Base-by-base conservation (phyloP, 75 land plant species). In the Chamaecyparis obtusa region DNA sequence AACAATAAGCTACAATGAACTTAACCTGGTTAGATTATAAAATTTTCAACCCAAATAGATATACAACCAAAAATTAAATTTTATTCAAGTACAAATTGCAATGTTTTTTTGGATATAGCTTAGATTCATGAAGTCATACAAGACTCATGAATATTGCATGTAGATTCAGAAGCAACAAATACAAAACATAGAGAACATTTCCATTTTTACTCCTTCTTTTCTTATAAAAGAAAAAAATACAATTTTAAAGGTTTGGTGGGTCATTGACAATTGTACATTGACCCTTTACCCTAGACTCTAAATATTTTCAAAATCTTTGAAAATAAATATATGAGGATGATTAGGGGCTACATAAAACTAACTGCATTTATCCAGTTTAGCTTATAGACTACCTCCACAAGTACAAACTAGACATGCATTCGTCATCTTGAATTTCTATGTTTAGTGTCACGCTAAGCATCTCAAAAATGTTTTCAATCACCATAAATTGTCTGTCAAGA, bases 1-100 rank as follows among this genome's bases (percentile, higher is more conserved):
- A 87, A 98, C 99, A 97, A 98, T 98, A 87, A 98, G 94, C 99
- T 98, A 93, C 90, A 92, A n/a, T 76, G 32, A 87, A 37, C 19
- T 39, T 78, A 78, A 24, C 39, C 41, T 19, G 48, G 60, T 84
- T 39, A 7, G 85, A 84, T 84, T 84, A 51, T 84, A 84, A 84
- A 48, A 37, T 46, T 46, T 44, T 60, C 69, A 44, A 48, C n/a
- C 27, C 19, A 64, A 64, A 64, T 64, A 86, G 19, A 32, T 85
- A 54, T 32, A 19, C 21, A 77, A 43, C 43, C 21, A 57, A 24
- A 21, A 21, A 57, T 64, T 21, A 21, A 77, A 77, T 78, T 19
- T 39, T 39, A 78, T 39, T 37, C 39, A 39, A 39, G 27, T 36
- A 77, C 80, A 17, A 77, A 19, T 16, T 36, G 78, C 41, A 17